Evolutionary conservation across 169 alveolate species (phyloP), one percentile per base, ranked within the genome.

Genomic region (Plasmodium inui): DNA sequence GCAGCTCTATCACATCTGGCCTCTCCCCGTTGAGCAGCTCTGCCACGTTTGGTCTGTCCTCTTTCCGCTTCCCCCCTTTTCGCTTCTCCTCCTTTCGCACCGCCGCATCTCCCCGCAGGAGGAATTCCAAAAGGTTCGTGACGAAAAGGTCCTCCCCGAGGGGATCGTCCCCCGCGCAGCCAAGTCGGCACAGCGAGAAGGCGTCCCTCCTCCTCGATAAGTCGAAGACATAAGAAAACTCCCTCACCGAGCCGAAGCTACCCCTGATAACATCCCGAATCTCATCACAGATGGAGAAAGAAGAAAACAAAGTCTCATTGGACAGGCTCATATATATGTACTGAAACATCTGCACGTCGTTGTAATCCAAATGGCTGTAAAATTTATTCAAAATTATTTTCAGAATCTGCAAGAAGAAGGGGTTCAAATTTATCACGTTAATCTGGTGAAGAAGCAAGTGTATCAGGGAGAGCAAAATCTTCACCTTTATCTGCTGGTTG

Each of bases 341-440:
- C 37, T 89, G 94, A 57, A 37, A 61, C 37, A 89, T 89, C 73
- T 89, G 91, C 44, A 89, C 14, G 44, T 89, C 94, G 37, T 89
- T 57, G 72, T 89, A 89, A 67, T 89, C 94, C 39, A 89, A 44
- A 61, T 61, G 46, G 37, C 57, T 70, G 73, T 89, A 89, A 89
- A 89, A 89, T n/a, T 79, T 79, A 34, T 61, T 30, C n/a, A 89
- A n/a, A 57, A 89, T 81, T 12, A 89, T 67, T 89, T 79, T 89
- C 50, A 89, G 44, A 37, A 89, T 89, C 2, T 80, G 76, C 2
- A 61, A 37, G 82, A 92, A 84, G 44, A 92, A 85, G n/a, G 74
- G 53, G 14, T 70, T 50, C 41, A 84, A 46, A 67, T 84, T 61
- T 30, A 92, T 82, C 2, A 46, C n/a, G 37, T 44, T 76, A 9